These are phyloP conservation scores for Phlebopus sp. DNA, from an alignment of 1,284 basidiomycete species.

Conservation along the genomic window DNA sequence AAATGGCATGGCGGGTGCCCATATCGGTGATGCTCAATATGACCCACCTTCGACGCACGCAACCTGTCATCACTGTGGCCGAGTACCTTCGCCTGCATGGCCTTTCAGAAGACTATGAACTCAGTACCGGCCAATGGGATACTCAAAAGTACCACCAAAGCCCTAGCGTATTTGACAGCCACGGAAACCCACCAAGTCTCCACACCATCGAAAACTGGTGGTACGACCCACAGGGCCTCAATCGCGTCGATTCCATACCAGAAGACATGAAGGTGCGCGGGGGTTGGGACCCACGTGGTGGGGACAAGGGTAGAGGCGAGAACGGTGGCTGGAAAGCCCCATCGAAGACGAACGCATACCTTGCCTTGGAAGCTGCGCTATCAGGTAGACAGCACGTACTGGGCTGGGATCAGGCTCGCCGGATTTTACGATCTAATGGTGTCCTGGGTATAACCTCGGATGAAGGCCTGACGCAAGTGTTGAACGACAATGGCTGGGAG, in stretches of 20 bases:
- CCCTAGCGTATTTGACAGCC: conserved; percentile 15
- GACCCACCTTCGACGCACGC: conserved; percentile 37
- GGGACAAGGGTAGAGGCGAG: conserved; percentile 19
- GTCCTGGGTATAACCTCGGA: conserved; percentile 24
- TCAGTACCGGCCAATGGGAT: conserved; percentile 39
- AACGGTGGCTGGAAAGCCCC: conserved; percentile 23
- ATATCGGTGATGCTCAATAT: conserved; percentile 44
- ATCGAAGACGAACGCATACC: conserved; percentile 19
- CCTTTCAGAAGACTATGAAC: conserved; percentile 33
- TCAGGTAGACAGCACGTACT: conserved; percentile 17
- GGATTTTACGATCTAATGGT: conserved; percentile 11
- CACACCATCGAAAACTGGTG: conserved; percentile 38
- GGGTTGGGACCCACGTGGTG: conserved; percentile 23
- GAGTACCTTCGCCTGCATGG: conserved; percentile 45
- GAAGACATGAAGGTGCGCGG: conserved; percentile 34
- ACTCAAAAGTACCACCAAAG: conserved; percentile 27
- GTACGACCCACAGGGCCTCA: conserved; percentile 38
- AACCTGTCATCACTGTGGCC: conserved; percentile 39
- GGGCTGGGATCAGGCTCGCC: conserved; percentile 21
- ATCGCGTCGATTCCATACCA: conserved; percentile 39
- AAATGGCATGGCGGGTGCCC: conserved; percentile 43
- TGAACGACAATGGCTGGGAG: conserved; percentile 38
- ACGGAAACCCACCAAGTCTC: conserved; percentile 26
- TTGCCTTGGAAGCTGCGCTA: conserved; percentile 17
- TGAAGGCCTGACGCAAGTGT: conserved; percentile 28